Conservation (phyloP, 2,329 filamentous ascomycete species). For the Penicillium sp. region DNA sequence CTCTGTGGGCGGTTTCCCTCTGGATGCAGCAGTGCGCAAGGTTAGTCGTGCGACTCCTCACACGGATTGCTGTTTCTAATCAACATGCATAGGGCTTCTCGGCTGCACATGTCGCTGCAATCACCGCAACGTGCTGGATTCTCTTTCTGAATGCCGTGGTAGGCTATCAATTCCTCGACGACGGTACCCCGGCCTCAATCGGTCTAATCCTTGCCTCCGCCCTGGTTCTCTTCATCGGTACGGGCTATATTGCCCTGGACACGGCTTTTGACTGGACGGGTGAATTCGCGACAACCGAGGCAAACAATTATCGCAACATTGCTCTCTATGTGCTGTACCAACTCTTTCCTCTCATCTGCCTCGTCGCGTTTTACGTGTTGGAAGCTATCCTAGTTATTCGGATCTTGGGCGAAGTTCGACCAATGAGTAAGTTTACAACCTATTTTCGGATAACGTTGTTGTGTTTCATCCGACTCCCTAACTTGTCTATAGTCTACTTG, state of each 20-base stretch:
- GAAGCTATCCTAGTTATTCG: conserved; percentile 75
- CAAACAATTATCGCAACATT: conserved; percentile 69
- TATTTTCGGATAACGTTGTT: conserved; percentile 11
- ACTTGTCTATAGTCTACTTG: conserved; percentile 64
- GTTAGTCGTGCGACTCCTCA: no score
- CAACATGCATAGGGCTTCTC: conserved; percentile 80
- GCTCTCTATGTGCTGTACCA: conserved; percentile 92
- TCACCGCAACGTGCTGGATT: conserved; percentile 80
- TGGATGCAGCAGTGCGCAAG: conserved; percentile 58
- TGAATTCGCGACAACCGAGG: conserved; percentile 59
- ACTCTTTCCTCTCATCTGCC: conserved; percentile 75
- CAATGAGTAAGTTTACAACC: conserved; percentile 59
- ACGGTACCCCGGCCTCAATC: conserved; percentile 77
- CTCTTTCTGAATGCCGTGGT: conserved; percentile 85
- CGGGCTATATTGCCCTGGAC: conserved; percentile 90
- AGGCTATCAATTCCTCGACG: conserved; percentile 86
- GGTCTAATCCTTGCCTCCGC: conserved; percentile 66
- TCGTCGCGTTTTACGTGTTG: conserved; percentile 75
- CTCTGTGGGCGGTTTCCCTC: conserved; percentile 78
- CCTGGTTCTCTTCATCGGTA: conserved; percentile 68
- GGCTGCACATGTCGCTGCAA: conserved; percentile 80
- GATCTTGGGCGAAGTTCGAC: conserved; percentile 76
- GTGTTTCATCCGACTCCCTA: no score
- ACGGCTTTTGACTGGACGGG: conserved; percentile 79
- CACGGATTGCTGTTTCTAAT: no score